Conservation (phyloP, 2,329 filamentous ascomycete species). For the Phoma herbarum region DNA sequence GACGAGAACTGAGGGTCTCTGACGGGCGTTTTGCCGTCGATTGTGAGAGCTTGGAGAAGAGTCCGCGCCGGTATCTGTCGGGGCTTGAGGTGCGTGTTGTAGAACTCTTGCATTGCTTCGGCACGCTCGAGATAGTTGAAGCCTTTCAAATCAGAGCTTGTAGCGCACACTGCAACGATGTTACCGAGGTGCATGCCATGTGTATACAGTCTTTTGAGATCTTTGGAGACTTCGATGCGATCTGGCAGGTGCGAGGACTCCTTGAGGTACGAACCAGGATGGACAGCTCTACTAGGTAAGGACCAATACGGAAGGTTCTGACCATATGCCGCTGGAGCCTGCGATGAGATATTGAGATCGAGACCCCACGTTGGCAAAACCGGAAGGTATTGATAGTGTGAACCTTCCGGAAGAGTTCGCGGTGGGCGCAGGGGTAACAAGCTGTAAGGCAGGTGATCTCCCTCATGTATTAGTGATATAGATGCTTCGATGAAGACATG, state of each 20-base stretch:
- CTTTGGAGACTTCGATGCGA: neutral
- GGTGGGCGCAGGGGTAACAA: conserved; percentile 4
- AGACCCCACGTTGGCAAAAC: conserved; percentile 7
- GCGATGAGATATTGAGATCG: conserved; percentile 8
- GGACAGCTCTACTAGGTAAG: neutral
- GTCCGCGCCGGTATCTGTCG: neutral
- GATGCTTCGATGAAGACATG: conserved; percentile 18
- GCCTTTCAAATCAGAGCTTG: neutral
- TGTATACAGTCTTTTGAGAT: neutral
- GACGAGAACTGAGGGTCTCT: neutral
- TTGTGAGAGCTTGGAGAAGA: conserved; percentile 3
- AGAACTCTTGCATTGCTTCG: conserved; percentile 1
- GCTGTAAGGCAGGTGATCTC: neutral
- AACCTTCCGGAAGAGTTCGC: neutral
- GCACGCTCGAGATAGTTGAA: neutral
- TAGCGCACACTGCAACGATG: neutral
- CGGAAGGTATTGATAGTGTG: neutral
- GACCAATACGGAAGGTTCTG: conserved; percentile 5
- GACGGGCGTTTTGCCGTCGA: conserved; percentile 7
- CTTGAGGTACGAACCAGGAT: neutral
- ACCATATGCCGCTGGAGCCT: neutral
- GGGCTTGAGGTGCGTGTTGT: neutral
- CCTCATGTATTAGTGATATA: conserved; percentile 9
- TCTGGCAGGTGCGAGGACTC: neutral
- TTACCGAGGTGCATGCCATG: conserved; percentile 5